Evolutionary conservation across 768 basidiomycete species (phyloP).

Genomic region (Leucosporidium creatinivorum): DNA sequence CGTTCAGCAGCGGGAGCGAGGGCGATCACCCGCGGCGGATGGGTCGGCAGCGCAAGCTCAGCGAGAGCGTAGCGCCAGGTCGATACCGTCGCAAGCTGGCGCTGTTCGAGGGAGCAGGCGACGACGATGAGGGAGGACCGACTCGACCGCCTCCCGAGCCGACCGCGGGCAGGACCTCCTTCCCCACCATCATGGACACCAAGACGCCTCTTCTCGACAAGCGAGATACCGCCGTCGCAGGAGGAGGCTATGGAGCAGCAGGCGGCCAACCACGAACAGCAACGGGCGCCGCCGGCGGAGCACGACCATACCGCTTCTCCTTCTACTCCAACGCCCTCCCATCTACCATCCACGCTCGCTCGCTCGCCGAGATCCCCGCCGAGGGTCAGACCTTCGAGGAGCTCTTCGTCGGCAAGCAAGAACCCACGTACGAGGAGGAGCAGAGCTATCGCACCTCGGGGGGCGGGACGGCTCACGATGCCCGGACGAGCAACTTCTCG

Average conservation of each 20-base stretch:
- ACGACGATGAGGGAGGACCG: conserved; percentile 8
- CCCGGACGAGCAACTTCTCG: not conserved
- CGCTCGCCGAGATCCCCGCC: conserved; percentile 82
- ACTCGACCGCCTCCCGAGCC: conserved; percentile 37
- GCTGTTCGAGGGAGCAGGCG: conserved; percentile 63
- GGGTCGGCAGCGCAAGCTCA: conserved; percentile 74
- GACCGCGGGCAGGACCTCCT: not conserved
- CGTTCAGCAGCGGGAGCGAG: conserved; percentile 28
- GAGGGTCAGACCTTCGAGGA: conserved; percentile 91
- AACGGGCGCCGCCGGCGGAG: conserved; percentile 48
- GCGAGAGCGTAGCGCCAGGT: conserved; percentile 61
- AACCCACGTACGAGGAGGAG: conserved; percentile 18
- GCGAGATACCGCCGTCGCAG: conserved; percentile 35
- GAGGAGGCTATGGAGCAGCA: conserved; percentile 25
- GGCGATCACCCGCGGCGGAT: conserved; percentile 37
- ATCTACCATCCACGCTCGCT: conserved; percentile 90
- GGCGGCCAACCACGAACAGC: conserved; percentile 38
- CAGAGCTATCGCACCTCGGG: conserved; percentile 18
- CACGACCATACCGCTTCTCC: conserved; percentile 92
- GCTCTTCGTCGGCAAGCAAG: conserved; percentile 53
- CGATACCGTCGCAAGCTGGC: conserved; percentile 70
- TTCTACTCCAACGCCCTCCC: conserved; percentile 92
- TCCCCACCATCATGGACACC: conserved; percentile 42
- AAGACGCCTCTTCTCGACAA: conserved; percentile 38
- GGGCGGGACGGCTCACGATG: conserved; percentile 14